These are phyloP conservation scores for Letharia columbiana DNA, from an alignment of 495 filamentous ascomycete genomes.

Conservation along the genomic window DNA sequence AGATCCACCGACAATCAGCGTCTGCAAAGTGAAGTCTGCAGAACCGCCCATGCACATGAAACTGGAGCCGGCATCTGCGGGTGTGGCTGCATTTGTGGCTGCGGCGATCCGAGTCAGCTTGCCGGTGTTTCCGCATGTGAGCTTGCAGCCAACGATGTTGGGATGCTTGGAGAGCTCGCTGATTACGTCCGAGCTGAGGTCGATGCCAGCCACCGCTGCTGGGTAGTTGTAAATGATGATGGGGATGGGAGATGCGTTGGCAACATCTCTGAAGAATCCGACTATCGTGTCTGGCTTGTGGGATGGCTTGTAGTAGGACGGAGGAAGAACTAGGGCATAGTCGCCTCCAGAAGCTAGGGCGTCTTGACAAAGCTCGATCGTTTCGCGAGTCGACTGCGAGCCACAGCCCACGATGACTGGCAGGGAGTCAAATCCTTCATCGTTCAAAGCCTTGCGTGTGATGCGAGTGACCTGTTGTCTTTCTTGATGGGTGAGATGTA, in stretches of 20 bases:
- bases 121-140: constrained; percentile 91
- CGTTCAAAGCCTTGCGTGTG: constrained; percentile 67
- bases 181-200: constrained; percentile 76
- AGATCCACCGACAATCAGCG: constrained; percentile 71
- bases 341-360: constrained; percentile 68
- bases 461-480: constrained; percentile 60
- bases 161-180: constrained; percentile 63
- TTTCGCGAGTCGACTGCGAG: constrained; percentile 77
- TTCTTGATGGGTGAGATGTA: constrained; percentile 66
- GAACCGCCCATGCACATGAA: constrained; percentile 85
- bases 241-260: constrained; percentile 73
- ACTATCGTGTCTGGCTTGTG: constrained; percentile 49
- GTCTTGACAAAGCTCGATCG: constrained; percentile 70
- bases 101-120: constrained; percentile 76
- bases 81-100: constrained; percentile 43
- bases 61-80: constrained; percentile 33
- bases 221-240: constrained; percentile 94
- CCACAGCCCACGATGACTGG: constrained; percentile 82
- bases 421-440: constrained; percentile 54
- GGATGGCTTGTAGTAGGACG: constrained; percentile 71
- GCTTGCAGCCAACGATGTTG: constrained; percentile 85
- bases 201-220: constrained; percentile 68
- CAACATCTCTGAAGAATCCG: constrained; percentile 69
- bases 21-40: constrained; percentile 81
- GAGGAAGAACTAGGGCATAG: constrained; percentile 76